A percentile compares a stretch with the other conserved stretches of the same genome.
phyloP scores from a whole-genome alignment of 306 rosid species.

The Cyamopsis tetragonoloba region DNA sequence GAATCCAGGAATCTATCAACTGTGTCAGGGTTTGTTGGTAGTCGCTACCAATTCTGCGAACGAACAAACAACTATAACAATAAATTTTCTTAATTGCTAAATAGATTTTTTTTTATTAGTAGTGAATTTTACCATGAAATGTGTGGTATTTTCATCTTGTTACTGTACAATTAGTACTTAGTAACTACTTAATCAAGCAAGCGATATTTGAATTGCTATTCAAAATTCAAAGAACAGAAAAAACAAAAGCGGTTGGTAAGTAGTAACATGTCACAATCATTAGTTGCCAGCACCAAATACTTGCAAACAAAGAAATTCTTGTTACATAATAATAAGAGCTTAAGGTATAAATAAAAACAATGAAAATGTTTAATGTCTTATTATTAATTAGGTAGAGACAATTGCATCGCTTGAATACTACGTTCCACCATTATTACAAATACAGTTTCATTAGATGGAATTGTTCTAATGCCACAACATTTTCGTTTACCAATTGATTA shows the following conservation, averaged over 20 bases:
- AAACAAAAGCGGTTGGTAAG: constrained; percentile 22
- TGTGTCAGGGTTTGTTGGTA: too few species aligned
- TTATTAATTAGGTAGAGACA: constrained; percentile 27
- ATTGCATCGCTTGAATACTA: constrained; percentile 17
- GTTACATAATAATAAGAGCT: neutral
- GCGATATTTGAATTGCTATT: neutral
- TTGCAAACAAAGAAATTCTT: constrained; percentile 23
- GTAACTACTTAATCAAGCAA: neutral
- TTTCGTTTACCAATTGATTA: too few species aligned
- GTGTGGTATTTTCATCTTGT: neutral
- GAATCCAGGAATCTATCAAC: too few species aligned
- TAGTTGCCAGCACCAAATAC: constrained; percentile 10
- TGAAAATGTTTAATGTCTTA: neutral
- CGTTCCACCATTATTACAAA: constrained; percentile 19
- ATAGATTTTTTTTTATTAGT: too few species aligned
- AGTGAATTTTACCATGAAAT: neutral
- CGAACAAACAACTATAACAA: too few species aligned
- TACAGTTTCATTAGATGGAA: too few species aligned
- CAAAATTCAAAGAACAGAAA: neutral
- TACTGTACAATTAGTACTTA: neutral
- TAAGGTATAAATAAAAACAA: neutral
- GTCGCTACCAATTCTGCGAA: too few species aligned
- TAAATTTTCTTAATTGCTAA: too few species aligned
- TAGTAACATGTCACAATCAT: constrained; percentile 27
- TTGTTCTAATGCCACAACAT: too few species aligned